Percentiles rank a stretch among this genome's conserved stretches.
phyloP scores from a whole-genome alignment of 371 early-diverging fungal genomes.

The Zancudomyces culisetae region DNA sequence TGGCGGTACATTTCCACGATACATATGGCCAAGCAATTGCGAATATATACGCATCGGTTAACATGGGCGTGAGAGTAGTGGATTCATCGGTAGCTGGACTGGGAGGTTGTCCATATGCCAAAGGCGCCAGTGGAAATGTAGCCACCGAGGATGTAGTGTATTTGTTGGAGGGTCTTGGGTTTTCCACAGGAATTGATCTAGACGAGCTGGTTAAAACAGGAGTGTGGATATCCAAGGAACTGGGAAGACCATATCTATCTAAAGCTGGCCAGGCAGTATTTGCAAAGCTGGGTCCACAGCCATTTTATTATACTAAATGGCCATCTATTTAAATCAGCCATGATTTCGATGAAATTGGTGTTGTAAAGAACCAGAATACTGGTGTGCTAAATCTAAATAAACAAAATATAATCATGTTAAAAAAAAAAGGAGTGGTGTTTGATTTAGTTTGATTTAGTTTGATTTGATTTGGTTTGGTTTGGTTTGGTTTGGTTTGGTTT shows the following conservation, averaged over 20 bases:
- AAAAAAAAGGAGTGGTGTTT: too few relatives aligned
- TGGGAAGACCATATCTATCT: constrained; percentile 37
- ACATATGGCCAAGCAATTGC: constrained; percentile 95
- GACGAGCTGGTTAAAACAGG: constrained; percentile 50
- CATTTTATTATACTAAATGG: too few relatives aligned
- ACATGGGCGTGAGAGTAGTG: constrained; percentile 20
- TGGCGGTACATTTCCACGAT: constrained; percentile 93
- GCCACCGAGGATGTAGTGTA: constrained; percentile 94
- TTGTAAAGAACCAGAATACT: too few relatives aligned
- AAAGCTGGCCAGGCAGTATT: constrained; percentile 19
- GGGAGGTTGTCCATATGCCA: constrained; percentile 93
- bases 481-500: too few relatives aligned
- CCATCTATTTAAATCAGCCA: too few relatives aligned
- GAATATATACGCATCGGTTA: constrained; percentile 68
- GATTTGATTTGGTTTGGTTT: too few relatives aligned
- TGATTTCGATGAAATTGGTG: too few relatives aligned
- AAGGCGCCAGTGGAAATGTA: constrained; percentile 91
- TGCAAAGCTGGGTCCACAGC: constrained; percentile 2
- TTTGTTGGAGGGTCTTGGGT: constrained; percentile 71
- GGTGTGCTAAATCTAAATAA: too few relatives aligned
- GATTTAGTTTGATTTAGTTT: too few relatives aligned
- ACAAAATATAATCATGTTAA: too few relatives aligned
- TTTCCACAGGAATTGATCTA: constrained; percentile 61
- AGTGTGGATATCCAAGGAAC: constrained; percentile 57
- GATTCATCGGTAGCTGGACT: constrained; percentile 14